A percentile compares a stretch with the other conserved stretches of the same genome.
Evolutionary conservation across 805 yeast genomes (phyloP).

Genomic region (Candida boidinii): DNA sequence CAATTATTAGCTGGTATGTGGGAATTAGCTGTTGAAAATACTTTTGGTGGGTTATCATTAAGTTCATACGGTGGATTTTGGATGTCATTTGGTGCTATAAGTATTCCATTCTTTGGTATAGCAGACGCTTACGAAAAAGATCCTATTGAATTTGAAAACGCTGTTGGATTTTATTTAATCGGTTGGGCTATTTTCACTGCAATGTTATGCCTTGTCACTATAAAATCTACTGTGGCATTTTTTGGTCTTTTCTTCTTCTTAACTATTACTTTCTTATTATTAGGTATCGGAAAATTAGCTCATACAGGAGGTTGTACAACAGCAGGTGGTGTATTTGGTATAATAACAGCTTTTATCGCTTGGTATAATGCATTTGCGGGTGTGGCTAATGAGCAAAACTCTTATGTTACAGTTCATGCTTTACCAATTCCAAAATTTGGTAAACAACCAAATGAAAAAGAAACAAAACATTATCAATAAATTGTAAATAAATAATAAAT

Average conservation of each 20-base stretch:
- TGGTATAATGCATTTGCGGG: constrained; percentile 72
- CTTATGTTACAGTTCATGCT: too few species aligned
- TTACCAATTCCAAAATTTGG: too few species aligned
- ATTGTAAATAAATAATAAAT: too few species aligned
- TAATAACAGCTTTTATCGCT: constrained; percentile 50
- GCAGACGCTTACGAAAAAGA: constrained; percentile 36
- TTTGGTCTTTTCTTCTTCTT: constrained; percentile 43
- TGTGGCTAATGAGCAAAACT: constrained; percentile 53
- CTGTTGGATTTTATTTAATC: constrained; percentile 47
- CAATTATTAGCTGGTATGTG: constrained; percentile 69
- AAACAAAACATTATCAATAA: too few species aligned
- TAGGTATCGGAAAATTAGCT: constrained; percentile 46
- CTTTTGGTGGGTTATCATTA: constrained; percentile 63
- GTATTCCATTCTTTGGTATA: constrained; percentile 50
- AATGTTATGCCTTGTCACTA: constrained; percentile 46
- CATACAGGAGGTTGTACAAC: constrained; percentile 27
- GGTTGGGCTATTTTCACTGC: constrained; percentile 64
- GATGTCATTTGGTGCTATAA: constrained; percentile 65
- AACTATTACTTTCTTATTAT: constrained; percentile 43
- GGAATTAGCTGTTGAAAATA: constrained; percentile 68
- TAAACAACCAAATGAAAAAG: too few species aligned
- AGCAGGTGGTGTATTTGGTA: constrained; percentile 62
- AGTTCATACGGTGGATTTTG: constrained; percentile 66
- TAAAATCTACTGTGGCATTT: constrained; percentile 47
- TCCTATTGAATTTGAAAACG: constrained; percentile 37